A percentile compares a stretch with the other conserved stretches of the same genome.
Evolutionary conservation across 2,329 filamentous ascomycete species (phyloP).

Genomic region (Talaromyces sp.): DNA sequence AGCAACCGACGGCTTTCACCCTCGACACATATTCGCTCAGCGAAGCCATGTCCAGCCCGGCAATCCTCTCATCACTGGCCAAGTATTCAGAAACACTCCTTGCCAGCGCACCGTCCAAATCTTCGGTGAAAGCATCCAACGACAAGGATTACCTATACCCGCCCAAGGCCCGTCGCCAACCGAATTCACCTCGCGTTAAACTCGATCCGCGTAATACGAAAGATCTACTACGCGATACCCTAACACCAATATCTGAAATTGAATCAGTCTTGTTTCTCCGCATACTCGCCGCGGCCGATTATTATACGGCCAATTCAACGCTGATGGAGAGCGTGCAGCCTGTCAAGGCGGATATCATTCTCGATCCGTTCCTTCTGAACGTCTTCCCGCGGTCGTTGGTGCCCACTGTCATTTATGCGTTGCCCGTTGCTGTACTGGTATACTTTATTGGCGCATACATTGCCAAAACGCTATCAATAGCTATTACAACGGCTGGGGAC

Average conservation of each 20-base stretch:
- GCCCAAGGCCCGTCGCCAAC: slow-evolving; percentile 15
- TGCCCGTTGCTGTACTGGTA: slow-evolving; percentile 53
- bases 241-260: slow-evolving; percentile 1
- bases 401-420: slow-evolving; percentile 66
- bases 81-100: slow-evolving; percentile 55
- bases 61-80: slow-evolving; percentile 62
- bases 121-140: neutral
- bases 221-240: neutral
- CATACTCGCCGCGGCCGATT: slow-evolving; percentile 74
- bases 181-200: neutral
- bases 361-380: slow-evolving; percentile 82
- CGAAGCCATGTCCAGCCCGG: slow-evolving; percentile 57
- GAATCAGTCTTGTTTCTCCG: slow-evolving; percentile 66
- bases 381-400: slow-evolving; percentile 72
- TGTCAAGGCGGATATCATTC: slow-evolving; percentile 73
- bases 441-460: slow-evolving; percentile 42
- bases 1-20: slow-evolving; percentile 84
- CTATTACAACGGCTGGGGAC: slow-evolving; percentile 12
- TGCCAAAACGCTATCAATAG: slow-evolving; percentile 20
- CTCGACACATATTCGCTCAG: slow-evolving; percentile 62
- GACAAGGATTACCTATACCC: slow-evolving; percentile 6
- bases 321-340: slow-evolving; percentile 72
- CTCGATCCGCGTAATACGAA: neutral
- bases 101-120: slow-evolving; percentile 6
- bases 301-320: slow-evolving; percentile 67